Conservation (phyloP, 352 stramenopile species). For the Pythium chondricola region DNA sequence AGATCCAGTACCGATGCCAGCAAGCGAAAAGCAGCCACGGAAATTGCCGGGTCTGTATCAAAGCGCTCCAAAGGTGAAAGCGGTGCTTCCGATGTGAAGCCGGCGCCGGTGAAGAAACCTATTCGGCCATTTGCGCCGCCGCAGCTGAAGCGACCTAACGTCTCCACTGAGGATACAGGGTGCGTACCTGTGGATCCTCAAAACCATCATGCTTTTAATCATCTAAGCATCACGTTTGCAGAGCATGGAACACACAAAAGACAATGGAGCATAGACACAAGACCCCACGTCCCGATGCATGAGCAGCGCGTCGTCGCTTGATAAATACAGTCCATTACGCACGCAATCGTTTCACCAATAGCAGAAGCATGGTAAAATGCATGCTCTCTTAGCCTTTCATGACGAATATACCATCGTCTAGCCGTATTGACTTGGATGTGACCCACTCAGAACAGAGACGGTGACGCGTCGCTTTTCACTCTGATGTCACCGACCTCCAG, state of each 20-base stretch:
- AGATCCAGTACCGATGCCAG: neutral
- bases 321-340: neutral
- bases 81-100: neutral
- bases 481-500: too few species aligned
- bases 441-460: conserved; percentile 39
- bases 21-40: neutral
- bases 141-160: conserved; percentile 60
- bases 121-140: conserved; percentile 23
- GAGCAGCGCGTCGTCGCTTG: neutral
- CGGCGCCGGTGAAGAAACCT: neutral
- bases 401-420: neutral
- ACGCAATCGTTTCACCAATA: neutral
- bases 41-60: neutral
- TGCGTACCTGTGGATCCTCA: conserved; percentile 14
- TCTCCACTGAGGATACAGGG: conserved; percentile 63
- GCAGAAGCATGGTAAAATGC: too few species aligned
- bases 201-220: neutral
- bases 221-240: conserved; percentile 10
- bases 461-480: too few species aligned
- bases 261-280: conserved; percentile 42
- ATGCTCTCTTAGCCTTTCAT: too few species aligned
- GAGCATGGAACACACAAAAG: conserved; percentile 64
- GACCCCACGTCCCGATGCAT: conserved; percentile 18
- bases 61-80: conserved; percentile 4
- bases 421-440: too few species aligned